phyloP scores from a whole-genome alignment of 2,329 filamentous ascomycete genomes.

The Rhynchosporium agropyri region DNA sequence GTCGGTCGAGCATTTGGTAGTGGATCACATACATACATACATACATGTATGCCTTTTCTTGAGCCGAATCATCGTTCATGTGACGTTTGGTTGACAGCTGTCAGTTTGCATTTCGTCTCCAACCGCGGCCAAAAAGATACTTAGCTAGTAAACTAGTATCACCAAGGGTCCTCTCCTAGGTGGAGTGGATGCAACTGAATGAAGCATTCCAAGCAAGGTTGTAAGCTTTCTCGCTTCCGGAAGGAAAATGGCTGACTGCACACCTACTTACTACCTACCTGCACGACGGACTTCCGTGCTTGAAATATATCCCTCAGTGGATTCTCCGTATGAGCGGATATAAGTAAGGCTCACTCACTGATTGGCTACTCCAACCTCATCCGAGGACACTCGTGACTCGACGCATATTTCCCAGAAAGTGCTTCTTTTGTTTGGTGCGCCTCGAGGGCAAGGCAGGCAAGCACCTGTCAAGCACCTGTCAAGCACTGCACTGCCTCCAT shows the following conservation, averaged over 20 bases:
- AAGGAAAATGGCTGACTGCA: constrained; percentile 1
- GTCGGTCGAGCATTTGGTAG: neutral
- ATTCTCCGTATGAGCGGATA: neutral
- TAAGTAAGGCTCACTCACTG: too few relatives aligned
- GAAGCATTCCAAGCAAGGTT: neutral
- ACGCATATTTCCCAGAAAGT: constrained; percentile 1
- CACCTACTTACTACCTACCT: too few relatives aligned
- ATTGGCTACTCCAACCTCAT: constrained; percentile 2
- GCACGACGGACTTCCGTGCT: too few relatives aligned
- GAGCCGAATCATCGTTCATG: neutral
- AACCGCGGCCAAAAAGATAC: constrained; percentile 15
- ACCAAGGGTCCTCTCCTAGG: neutral
- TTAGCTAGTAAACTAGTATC: neutral
- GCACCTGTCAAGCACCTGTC: constrained; percentile 1
- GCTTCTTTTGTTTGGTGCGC: neutral
- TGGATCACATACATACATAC: neutral
- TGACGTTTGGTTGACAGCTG: constrained; percentile 1
- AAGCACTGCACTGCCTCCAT: constrained; percentile 3
- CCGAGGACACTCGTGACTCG: neutral
- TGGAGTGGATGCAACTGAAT: too few relatives aligned
- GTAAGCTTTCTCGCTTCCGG: neutral
- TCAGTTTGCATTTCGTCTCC: constrained; percentile 1
- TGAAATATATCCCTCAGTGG: constrained; percentile 6
- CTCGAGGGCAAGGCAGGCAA: constrained; percentile 13
- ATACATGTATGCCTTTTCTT: neutral